Evolutionary conservation across 2,329 filamentous ascomycete species (phyloP).

Genomic region (Fusarium metavorans): DNA sequence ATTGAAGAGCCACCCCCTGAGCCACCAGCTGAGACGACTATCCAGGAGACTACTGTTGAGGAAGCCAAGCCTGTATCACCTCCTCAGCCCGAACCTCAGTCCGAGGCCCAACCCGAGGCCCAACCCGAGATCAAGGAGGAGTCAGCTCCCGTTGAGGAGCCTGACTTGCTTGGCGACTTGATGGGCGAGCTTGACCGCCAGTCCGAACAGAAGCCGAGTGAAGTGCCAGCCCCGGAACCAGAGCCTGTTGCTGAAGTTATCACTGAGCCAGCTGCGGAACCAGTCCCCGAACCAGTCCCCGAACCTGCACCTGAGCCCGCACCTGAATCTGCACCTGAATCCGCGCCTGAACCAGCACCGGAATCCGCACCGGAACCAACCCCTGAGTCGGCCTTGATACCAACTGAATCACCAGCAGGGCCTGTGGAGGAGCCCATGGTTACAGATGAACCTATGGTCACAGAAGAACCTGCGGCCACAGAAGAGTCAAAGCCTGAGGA

Average conservation of each 20-base stretch:
- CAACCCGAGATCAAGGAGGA: slow-evolving; percentile 18
- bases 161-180: slow-evolving; percentile 59
- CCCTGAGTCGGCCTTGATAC: slow-evolving; percentile 21
- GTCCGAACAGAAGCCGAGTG: slow-evolving; percentile 24
- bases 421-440: not conserved
- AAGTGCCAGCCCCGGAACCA: slow-evolving; percentile 8
- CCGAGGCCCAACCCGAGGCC: not conserved
- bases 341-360: not conserved
- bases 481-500: slow-evolving; percentile 17
- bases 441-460: not conserved
- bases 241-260: slow-evolving; percentile 24
- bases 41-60: slow-evolving; percentile 27
- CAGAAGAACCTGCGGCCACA: not conserved
- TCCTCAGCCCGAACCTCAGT: slow-evolving; percentile 9
- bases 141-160: slow-evolving; percentile 51
- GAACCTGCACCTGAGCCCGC: slow-evolving; percentile 1
- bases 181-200: slow-evolving; percentile 60
- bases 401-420: slow-evolving; percentile 8
- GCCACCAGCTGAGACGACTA: slow-evolving; percentile 29
- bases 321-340: not conserved
- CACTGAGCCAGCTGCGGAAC: not conserved
- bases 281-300: not conserved
- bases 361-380: not conserved
- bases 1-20: slow-evolving; percentile 24
- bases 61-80: slow-evolving; percentile 39